Evolutionary conservation across 1,139 yeast genomes (phyloP).

Genomic region (Debaryomyces coudertii): DNA sequence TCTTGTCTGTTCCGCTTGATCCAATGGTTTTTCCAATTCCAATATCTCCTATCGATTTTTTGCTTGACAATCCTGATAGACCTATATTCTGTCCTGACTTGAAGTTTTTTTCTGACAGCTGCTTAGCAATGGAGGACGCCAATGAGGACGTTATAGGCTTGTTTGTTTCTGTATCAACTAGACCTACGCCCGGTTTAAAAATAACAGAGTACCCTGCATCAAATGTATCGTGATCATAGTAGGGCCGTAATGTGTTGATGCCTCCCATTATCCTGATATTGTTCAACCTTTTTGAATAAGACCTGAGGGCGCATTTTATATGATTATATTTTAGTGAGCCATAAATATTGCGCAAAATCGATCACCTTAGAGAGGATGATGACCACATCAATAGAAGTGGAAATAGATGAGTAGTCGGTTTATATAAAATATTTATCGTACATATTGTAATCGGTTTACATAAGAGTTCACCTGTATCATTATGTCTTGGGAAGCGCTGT

Average conservation of each 20-base stretch:
- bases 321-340: neutral
- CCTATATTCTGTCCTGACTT: slow-evolving; percentile 29
- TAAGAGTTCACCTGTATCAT: neutral
- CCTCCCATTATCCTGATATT: slow-evolving; percentile 13
- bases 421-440: neutral
- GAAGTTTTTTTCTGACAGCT: slow-evolving; percentile 14
- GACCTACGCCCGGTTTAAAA: slow-evolving; percentile 63
- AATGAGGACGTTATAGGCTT: slow-evolving; percentile 36
- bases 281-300: neutral
- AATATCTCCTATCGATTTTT: slow-evolving; percentile 20
- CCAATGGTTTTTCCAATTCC: slow-evolving; percentile 17
- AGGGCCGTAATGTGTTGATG: slow-evolving; percentile 55
- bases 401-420: neutral
- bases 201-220: slow-evolving; percentile 67
- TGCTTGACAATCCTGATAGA: slow-evolving; percentile 14
- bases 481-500: neutral
- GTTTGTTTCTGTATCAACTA: slow-evolving; percentile 45
- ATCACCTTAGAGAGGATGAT: neutral
- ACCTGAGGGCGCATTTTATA: slow-evolving; percentile 10
- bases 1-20: slow-evolving; percentile 32
- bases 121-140: slow-evolving; percentile 21
- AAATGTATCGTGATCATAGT: slow-evolving; percentile 71
- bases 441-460: neutral
- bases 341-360: slow-evolving; percentile 4
- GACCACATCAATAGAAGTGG: neutral